Evolutionary conservation across 139 green algal species (phyloP), one percentile per base, ranked within the genome.

Genomic region (Tetradesmus lagerheimii): DNA sequence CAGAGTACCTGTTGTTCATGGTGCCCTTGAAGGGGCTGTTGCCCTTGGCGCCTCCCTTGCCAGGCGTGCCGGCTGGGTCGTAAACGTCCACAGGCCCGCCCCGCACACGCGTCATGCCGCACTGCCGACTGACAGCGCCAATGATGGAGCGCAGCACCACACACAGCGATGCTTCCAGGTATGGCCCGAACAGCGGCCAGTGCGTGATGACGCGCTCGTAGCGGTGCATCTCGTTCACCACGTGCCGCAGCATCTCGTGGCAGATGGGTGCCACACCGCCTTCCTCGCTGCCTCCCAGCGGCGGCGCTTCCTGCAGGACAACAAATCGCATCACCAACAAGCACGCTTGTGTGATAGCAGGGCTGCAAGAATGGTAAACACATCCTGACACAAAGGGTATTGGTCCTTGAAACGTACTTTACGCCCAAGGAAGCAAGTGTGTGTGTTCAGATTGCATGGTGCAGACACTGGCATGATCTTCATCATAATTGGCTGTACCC

Each of bases 141-240:
- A 92, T 37, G 38, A 93, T 85, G 15, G 89, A 75, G 62, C 92
- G 90, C 85, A 93, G 74, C 67, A 92, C 92, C 47, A 90, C 75
- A 78, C 92, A 94, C 86, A 94, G 86, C 39, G 92, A 84, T 29
- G 92, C 89, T 82, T 94, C 92, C 27, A 94, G 86, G 75, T 93
- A 83, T 16, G 90, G 92, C 25, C 90, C 92, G 75, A 94, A 94
- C 62, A 90, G n/a, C 0, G 92, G 75, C 92, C 92, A 94, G 82
- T 93, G 89, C n/a, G 67, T 91, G 43, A 94, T 79, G 9, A 94
- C 90, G 15, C 90, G 85, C 85, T 92, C 90, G 83, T 93, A 94
- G 34, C 87, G 77, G 78, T 87, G 78, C 87, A 91, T 91, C 87
- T 91, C 87, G 29, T 87, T 87, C 25, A 91, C 87, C n/a, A 90